Base-by-base conservation (phyloP, 331 rosid species). In the Dryas integrifolia region DNA sequence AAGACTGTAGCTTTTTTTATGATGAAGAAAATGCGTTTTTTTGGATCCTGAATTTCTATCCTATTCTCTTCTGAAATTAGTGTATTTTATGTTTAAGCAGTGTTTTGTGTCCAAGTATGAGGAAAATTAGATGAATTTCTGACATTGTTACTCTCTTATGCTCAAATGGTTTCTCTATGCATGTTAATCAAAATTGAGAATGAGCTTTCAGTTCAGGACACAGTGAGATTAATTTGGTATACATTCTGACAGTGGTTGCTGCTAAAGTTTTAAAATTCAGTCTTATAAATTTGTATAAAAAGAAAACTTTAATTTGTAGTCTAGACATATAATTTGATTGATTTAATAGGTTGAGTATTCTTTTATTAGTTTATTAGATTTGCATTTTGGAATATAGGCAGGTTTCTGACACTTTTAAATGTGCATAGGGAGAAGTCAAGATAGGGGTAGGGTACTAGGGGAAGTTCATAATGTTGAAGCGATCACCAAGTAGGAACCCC, bases 381-480 rank as follows among this genome's bases (percentile, higher is more conserved):
- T 49, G 26, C 4, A 10, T 15, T 51, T 72, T 10, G 10, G 47
- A 53, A 38, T 67, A 14, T 50, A 57, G 72, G 81, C 79, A 80
- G 82, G 76, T 57, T 76, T 76, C 30, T 78, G 65, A 62, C 64
- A 68, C 55, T 64, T 73, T 68, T 41, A 45, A 41, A 44, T 69
- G 58, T 67, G 2, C 46, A 65, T 78, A 67, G 72, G 76, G 76
- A 69, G 80, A 80, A 84, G 11, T 62, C 9, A 26, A 65, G 76
- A 68, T 74, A 70, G 70, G 69, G 47, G 21, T 60, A 45, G 80
- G 80, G 39, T 52, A 38, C 68, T 58, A 46, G 18, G 58, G 76
- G 74, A 50, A 83, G 45, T 81, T 72, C 81, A 80, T 38, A 90
- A 92, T 92, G 96, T 75, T 85, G 77, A 89, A 76, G 82, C 84